A percentile compares a stretch with the other conserved stretches of the same genome.
Conservation (phyloP, 176 grass and related monocot genomes). For the Cocos nucifera region DNA sequence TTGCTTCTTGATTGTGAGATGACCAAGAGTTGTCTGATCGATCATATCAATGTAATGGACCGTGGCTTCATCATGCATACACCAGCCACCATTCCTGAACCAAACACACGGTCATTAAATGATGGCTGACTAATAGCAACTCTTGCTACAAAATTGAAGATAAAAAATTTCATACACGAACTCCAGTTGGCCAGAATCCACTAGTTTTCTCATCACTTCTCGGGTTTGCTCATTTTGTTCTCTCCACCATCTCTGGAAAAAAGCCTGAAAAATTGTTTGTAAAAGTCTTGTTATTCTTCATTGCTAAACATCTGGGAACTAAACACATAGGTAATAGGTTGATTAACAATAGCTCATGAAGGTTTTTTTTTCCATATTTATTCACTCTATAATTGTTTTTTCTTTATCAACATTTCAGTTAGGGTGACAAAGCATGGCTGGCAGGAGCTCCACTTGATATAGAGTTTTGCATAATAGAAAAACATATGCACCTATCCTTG, state of each 20-base stretch:
- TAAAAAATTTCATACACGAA: slow-evolving; percentile 57
- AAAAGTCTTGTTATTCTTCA: slow-evolving; percentile 2
- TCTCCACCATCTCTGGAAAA: slow-evolving; percentile 97
- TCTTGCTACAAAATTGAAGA: not conserved
- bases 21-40: slow-evolving; percentile 95
- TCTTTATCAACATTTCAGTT: too few species aligned
- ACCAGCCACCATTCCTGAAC: slow-evolving; percentile 92
- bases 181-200: slow-evolving; percentile 70
- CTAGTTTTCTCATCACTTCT: slow-evolving; percentile 44
- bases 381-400: too few species aligned
- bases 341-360: not conserved
- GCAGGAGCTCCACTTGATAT: too few species aligned
- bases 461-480: too few species aligned
- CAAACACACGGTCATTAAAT: slow-evolving; percentile 11
- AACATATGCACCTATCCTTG: too few species aligned
- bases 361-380: too few species aligned
- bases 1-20: slow-evolving; percentile 63
- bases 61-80: slow-evolving; percentile 94
- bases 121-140: slow-evolving; percentile 1
- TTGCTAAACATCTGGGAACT: not conserved
- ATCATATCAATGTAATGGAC: slow-evolving; percentile 97
- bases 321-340: not conserved
- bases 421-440: too few species aligned
- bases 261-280: slow-evolving; percentile 40
- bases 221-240: slow-evolving; percentile 61